Evolutionary conservation across 2,329 filamentous ascomycete species (phyloP).

Genomic region (Clonostachys chloroleuca): DNA sequence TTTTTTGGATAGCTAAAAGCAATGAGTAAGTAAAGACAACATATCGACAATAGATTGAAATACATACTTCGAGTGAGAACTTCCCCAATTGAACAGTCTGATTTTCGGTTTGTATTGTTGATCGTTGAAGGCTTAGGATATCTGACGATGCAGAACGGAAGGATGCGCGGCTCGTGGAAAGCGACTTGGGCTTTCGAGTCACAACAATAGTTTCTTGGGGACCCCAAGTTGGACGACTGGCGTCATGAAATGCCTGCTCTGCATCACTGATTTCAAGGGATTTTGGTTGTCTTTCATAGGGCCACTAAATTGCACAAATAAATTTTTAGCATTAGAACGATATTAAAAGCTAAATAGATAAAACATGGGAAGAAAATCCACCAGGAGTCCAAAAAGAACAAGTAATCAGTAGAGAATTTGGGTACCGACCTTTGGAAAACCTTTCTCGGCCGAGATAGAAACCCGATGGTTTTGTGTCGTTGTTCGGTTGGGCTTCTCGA

Average conservation of each 20-base stretch:
- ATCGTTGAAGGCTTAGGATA: conserved; percentile 24
- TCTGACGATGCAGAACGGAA: conserved; percentile 9
- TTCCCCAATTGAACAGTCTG: conserved; percentile 63
- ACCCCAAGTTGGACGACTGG: conserved; percentile 76
- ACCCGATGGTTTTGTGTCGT: conserved; percentile 45
- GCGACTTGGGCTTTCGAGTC: conserved; percentile 28
- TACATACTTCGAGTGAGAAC: conserved; percentile 50
- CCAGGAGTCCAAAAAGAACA: neutral
- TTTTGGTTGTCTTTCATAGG: conserved; percentile 76
- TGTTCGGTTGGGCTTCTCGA: conserved; percentile 65
- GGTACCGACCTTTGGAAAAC: conserved; percentile 85
- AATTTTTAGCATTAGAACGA: conserved; percentile 39
- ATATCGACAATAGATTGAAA: neutral
- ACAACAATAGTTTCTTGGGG: conserved; percentile 70
- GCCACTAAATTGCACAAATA: conserved; percentile 61
- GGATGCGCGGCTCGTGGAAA: neutral
- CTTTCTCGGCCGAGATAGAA: conserved; percentile 46
- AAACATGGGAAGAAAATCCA: conserved; percentile 3
- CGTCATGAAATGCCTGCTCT: conserved; percentile 67
- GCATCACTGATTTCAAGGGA: conserved; percentile 57
- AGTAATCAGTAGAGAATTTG: conserved; percentile 26
- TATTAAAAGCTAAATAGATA: conserved; percentile 20
- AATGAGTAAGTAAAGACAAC: neutral
- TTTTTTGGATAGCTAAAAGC: conserved; percentile 45
- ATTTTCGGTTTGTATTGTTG: conserved; percentile 55